Conservation (phyloP, 345 rosid species). For the Mangifera indica region DNA sequence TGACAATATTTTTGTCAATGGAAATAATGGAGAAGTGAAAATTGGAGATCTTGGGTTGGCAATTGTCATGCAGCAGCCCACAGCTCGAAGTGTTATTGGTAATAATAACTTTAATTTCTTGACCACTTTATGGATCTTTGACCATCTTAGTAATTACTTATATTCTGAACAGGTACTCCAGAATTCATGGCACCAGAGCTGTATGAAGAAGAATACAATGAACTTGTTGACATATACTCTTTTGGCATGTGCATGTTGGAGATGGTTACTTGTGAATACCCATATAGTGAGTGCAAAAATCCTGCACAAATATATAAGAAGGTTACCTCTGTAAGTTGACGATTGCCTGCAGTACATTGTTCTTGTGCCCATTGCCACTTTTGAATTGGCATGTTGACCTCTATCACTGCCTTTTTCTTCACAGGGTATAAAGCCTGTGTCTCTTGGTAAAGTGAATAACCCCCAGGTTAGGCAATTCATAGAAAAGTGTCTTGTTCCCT, state of each 20-base stretch:
- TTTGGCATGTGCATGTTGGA: conserved; percentile 87
- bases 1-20: conserved; percentile 81
- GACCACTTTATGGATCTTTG: neutral
- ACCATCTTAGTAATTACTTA: neutral
- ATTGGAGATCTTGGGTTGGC: conserved; percentile 92
- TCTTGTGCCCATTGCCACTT: neutral
- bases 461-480: conserved; percentile 68
- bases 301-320: conserved; percentile 81
- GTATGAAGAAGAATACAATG: conserved; percentile 82
- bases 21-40: conserved; percentile 81
- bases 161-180: conserved; percentile 59
- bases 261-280: conserved; percentile 79
- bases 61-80: conserved; percentile 72
- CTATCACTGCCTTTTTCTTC: conserved; percentile 13
- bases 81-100: conserved; percentile 81
- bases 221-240: conserved; percentile 78
- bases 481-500: conserved; percentile 87
- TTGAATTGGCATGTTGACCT: neutral
- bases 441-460: conserved; percentile 68
- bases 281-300: conserved; percentile 77
- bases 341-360: conserved; percentile 5
- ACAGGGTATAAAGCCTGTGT: conserved; percentile 74
- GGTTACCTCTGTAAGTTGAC: conserved; percentile 60
- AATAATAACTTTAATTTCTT: conserved; percentile 13
- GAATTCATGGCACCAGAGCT: conserved; percentile 97